A percentile compares a stretch with the other conserved stretches of the same genome.
Conservation (phyloP, 805 yeast genomes). For the Pichia paraexigua region DNA sequence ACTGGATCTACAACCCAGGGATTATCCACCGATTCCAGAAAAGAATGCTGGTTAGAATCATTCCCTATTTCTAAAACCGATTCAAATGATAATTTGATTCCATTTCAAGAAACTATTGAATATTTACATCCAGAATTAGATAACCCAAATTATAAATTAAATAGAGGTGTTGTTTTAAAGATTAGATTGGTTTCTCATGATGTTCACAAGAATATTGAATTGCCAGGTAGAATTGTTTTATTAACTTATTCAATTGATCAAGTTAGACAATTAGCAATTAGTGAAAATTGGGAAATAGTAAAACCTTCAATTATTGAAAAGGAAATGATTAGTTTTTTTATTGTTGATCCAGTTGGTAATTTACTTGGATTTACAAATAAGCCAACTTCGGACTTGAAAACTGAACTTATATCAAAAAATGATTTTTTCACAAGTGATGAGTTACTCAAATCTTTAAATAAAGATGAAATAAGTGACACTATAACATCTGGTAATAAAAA, state of each 20-base stretch:
- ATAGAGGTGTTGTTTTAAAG: constrained; percentile 40
- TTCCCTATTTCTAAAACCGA: constrained; percentile 39
- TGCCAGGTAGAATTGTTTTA: constrained; percentile 32
- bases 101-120: constrained; percentile 32
- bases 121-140: constrained; percentile 17
- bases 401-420: constrained; percentile 1
- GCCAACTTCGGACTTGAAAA: constrained; percentile 15
- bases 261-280: constrained; percentile 16
- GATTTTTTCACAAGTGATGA: constrained; percentile 10
- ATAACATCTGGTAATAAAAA: not conserved
- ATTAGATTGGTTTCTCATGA: constrained; percentile 34
- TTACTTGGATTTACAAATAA: constrained; percentile 46
- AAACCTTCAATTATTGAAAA: constrained; percentile 8
- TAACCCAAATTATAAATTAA: constrained; percentile 11
- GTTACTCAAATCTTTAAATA: not conserved
- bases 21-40: constrained; percentile 55
- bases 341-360: constrained; percentile 62
- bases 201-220: constrained; percentile 27
- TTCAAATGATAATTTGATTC: constrained; percentile 16
- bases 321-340: constrained; percentile 23
- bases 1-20: constrained; percentile 30
- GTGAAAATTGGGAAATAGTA: constrained; percentile 16
- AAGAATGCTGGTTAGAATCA: constrained; percentile 66
- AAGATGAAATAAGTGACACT: not conserved
- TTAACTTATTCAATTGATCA: constrained; percentile 33